phyloP scores from a whole-genome alignment of 805 yeast species.

The Myxozyma vanderwaltii region DNA sequence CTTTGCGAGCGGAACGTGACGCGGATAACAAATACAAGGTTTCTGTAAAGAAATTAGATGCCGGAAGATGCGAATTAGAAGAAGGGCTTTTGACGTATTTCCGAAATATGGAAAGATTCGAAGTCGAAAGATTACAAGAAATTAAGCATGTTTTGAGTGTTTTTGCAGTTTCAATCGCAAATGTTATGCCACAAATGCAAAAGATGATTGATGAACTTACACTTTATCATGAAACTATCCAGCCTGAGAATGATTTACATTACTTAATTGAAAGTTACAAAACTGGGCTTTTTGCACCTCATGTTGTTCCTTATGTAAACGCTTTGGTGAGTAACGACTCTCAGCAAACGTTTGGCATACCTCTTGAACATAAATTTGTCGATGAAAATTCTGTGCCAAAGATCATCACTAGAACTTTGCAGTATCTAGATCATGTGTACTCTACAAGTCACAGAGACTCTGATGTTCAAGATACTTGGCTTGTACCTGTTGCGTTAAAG shows the following conservation, averaged over 20 bases:
- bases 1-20: constrained; percentile 58
- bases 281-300: constrained; percentile 76
- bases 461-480: constrained; percentile 69
- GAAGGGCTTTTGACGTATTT: constrained; percentile 69
- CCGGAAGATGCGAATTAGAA: constrained; percentile 70
- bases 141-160: constrained; percentile 74
- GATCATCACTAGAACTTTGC: constrained; percentile 62
- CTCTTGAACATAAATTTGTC: constrained; percentile 62
- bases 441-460: constrained; percentile 68
- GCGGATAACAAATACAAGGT: constrained; percentile 60
- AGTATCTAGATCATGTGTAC: constrained; percentile 67
- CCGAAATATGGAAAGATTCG: constrained; percentile 79
- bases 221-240: constrained; percentile 68
- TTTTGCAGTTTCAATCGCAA: constrained; percentile 66
- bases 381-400: constrained; percentile 75
- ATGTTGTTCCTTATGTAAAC: constrained; percentile 72
- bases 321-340: constrained; percentile 64
- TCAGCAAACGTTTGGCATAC: constrained; percentile 79
- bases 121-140: constrained; percentile 72
- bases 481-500: constrained; percentile 60
- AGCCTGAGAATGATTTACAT: constrained; percentile 68
- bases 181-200: constrained; percentile 60
- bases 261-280: constrained; percentile 66
- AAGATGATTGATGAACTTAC: constrained; percentile 61
- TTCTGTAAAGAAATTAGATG: constrained; percentile 62